Conservation (phyloP, 352 stramenopile species). For the Phytophthora aleatoria region DNA sequence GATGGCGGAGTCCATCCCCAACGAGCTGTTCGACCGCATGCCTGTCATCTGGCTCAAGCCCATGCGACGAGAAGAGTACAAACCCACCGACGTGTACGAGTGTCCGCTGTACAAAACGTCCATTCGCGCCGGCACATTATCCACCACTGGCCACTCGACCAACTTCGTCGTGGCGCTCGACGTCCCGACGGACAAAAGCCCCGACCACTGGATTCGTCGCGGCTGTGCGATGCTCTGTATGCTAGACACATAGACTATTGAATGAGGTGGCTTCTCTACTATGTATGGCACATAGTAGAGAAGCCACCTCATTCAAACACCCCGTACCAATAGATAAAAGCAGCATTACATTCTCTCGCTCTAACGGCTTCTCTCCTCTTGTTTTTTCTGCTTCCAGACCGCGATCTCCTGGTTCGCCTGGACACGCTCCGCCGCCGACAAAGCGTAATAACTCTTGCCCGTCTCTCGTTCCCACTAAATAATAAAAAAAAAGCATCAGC, state of each 20-base stretch:
- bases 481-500: conserved; percentile 2
- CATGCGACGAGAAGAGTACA: conserved; percentile 79
- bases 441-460: conserved; percentile 71
- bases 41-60: conserved; percentile 92
- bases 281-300: conserved; percentile 56
- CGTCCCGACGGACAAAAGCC: conserved; percentile 81
- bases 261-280: conserved; percentile 14
- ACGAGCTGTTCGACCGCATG: conserved; percentile 91
- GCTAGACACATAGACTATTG: conserved; percentile 73
- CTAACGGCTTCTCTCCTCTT: conserved; percentile 20
- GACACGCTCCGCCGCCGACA: conserved; percentile 63
- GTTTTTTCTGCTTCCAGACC: conserved; percentile 41
- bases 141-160: conserved; percentile 93
- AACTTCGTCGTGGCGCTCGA: conserved; percentile 93
- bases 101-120: conserved; percentile 95
- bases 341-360: conserved; percentile 1
- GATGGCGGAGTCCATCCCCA: conserved; percentile 90
- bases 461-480: conserved; percentile 73
- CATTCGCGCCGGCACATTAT: conserved; percentile 89
- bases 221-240: conserved; percentile 95
- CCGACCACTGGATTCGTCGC: conserved; percentile 93
- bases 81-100: conserved; percentile 81
- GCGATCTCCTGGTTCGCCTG: conserved; percentile 74
- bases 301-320: background rate
- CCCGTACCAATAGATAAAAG: conserved; percentile 22